Conservation (phyloP, 768 basidiomycete genomes). For the Serendipita sp. region DNA sequence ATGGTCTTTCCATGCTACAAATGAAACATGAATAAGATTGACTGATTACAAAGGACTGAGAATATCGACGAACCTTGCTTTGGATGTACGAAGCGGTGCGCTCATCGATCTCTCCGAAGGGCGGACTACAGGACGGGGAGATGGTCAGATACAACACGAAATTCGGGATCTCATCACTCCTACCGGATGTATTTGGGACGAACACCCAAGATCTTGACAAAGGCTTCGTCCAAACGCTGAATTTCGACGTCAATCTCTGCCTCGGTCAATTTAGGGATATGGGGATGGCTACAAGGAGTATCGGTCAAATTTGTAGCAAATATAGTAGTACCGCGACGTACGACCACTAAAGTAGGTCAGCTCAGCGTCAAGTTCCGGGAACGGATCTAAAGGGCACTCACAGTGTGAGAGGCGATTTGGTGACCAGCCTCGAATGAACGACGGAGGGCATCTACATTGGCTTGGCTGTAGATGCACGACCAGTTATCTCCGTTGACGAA, state of each 20-base stretch:
- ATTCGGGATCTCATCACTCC: not conserved
- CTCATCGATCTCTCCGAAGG: not conserved
- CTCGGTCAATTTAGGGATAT: not conserved
- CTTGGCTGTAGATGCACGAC: constrained; percentile 5
- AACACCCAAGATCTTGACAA: not conserved
- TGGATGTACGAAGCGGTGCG: not conserved
- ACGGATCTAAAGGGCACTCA: not conserved
- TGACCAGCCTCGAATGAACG: not conserved
- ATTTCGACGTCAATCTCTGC: constrained; percentile 1
- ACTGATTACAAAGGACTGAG: too few species aligned
- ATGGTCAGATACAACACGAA: too few species aligned
- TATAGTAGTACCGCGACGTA: not conserved
- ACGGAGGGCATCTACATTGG: not conserved
- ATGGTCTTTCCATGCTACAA: not conserved
- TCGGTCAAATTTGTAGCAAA: too few species aligned
- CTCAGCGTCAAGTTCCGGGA: not conserved
- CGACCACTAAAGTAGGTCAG: not conserved
- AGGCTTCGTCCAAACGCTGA: constrained; percentile 2
- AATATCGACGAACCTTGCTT: not conserved
- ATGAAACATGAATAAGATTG: too few species aligned
- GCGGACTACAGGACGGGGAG: not conserved
- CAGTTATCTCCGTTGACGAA: not conserved
- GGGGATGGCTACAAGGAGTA: too few species aligned
- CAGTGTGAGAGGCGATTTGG: not conserved
- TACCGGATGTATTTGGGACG: not conserved